Base-by-base conservation (phyloP, 306 rosid species). In the Sophora flavescens region DNA sequence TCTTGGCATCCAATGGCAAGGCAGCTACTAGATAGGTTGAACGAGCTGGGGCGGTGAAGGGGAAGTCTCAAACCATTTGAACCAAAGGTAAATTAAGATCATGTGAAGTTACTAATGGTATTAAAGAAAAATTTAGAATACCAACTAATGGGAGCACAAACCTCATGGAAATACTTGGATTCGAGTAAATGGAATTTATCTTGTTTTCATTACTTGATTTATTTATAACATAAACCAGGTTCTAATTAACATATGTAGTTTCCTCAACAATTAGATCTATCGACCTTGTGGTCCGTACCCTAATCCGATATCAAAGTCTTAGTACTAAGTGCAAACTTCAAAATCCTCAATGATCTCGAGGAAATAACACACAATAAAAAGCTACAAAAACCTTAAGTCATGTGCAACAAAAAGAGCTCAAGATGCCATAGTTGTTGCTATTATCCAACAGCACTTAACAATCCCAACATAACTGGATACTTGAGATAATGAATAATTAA, bases 241-340 rank as follows among this genome's bases (percentile, higher is more conserved):
- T 48, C 26, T 73, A 44, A 16, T 45, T 32, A 32, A 65, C 28
- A 58, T 30, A 30, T 8, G 28, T n/a, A 75, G 51, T 12, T 26
- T 6, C 6, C 38, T 17, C 32, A 28, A 68, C 1, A 50, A 50
- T 12, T 38, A 75, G 81, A 81, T 52, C 68, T 68, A 57, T 53
- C 35, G n/a, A 42, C 26, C 51, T 51, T 6, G 42, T 26, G 30
- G 12, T 39, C 39, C 44, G 32, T 4, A 17, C 14, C n/a, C 15
- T n/a, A 68, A 68, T 51, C 41, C 32, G 62, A 42, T 15, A 68
- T 42, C 68, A 1, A 41, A 61, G 18, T 80, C 53, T 63, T 10
- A 6, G 7, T 41, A 70, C 64, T 30, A 11, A 68, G 56, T 38
- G 70, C 58, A 79, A 51, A 45, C 42, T 8, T 52, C 26, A 68